Conservation (phyloP, 1,139 yeast species). For the Arxiozyma slooffiae region DNA sequence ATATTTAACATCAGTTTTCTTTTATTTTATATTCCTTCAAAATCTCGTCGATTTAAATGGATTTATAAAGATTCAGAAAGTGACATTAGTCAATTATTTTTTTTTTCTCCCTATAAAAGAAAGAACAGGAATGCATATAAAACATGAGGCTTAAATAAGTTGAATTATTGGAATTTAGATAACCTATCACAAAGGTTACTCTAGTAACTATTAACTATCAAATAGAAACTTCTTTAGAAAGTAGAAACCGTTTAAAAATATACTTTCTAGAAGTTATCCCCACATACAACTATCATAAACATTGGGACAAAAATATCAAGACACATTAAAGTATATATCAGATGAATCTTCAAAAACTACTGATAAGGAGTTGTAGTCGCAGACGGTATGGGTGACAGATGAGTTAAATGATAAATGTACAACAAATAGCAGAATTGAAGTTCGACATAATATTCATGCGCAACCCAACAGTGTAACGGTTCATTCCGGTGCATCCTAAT, state of each 20-base stretch:
- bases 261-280: too few species aligned
- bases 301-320: neutral
- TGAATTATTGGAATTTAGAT: neutral
- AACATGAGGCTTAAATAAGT: neutral
- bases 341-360: neutral
- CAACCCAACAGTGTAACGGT: neutral
- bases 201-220: neutral
- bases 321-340: neutral
- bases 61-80: too few species aligned
- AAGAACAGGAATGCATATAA: neutral
- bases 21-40: neutral
- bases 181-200: neutral
- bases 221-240: too few species aligned
- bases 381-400: neutral
- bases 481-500: neutral
- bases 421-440: neutral
- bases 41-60: too few species aligned
- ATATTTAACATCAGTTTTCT: too few species aligned
- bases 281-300: neutral
- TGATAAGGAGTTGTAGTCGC: neutral
- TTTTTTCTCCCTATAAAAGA: too few species aligned
- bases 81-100: too few species aligned
- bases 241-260: neutral
- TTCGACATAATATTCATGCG: neutral
- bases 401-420: neutral